A percentile compares a stretch with the other conserved stretches of the same genome.
These are phyloP conservation scores for Corniculantispora saksenae DNA, from an alignment of 2,329 filamentous ascomycete species.

Conservation along the genomic window DNA sequence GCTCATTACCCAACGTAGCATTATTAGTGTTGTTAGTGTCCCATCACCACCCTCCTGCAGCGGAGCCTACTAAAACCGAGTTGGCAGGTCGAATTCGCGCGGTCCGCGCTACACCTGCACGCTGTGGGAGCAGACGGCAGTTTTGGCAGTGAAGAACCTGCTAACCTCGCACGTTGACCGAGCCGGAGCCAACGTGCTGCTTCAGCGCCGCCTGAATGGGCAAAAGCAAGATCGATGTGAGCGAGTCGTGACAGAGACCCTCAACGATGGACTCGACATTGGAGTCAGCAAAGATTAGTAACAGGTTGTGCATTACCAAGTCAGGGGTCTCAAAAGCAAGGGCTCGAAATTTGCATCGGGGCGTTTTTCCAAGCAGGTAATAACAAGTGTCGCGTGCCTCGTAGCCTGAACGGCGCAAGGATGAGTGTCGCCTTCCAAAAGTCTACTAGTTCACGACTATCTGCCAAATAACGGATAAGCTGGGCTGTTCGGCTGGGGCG, in stretches of 20 bases:
- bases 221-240: neutral
- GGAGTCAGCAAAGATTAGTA: neutral
- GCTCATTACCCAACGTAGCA: neutral
- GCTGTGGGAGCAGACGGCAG: neutral
- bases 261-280: neutral
- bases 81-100: conserved; percentile 4
- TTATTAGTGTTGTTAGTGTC: neutral
- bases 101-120: neutral
- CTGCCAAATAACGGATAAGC: neutral
- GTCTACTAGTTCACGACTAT: neutral
- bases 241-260: neutral
- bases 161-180: conserved; percentile 1
- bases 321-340: neutral
- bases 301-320: neutral
- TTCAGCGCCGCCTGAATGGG: neutral
- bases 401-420: neutral
- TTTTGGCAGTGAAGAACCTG: neutral
- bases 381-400: conserved; percentile 15
- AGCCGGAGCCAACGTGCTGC: neutral
- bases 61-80: conserved; percentile 17
- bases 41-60: neutral
- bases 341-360: too few species aligned
- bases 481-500: neutral
- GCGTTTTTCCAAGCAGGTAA: neutral
- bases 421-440: conserved; percentile 2